Evolutionary conservation across 2,329 filamentous ascomycete genomes (phyloP).

Genomic region (Alternaria arborescens): DNA sequence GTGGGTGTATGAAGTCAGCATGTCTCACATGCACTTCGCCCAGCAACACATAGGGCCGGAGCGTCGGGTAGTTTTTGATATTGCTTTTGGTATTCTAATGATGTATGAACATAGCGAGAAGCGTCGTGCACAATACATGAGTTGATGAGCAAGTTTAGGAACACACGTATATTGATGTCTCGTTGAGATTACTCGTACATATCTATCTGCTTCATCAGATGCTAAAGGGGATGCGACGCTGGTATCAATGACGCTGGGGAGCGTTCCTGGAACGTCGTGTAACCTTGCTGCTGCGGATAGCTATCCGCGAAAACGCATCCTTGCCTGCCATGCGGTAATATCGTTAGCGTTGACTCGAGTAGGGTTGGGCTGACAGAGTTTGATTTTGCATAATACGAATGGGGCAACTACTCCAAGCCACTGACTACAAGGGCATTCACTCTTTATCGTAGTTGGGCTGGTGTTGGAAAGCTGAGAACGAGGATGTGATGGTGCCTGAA

Average conservation of each 20-base stretch:
- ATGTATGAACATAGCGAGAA: not conserved
- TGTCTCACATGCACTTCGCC: not conserved
- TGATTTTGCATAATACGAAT: not conserved
- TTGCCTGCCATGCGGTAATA: slow-evolving; percentile 2
- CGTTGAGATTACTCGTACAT: not conserved
- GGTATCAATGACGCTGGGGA: not conserved
- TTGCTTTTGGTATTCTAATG: slow-evolving; percentile 6
- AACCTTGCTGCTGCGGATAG: slow-evolving; percentile 11
- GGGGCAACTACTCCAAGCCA: not conserved
- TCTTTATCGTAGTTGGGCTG: not conserved
- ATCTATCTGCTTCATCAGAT: not conserved
- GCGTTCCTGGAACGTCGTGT: slow-evolving; percentile 5
- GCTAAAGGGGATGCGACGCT: not conserved
- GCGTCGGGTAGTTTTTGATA: slow-evolving; percentile 7
- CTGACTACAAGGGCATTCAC: not conserved
- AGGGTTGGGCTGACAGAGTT: slow-evolving; percentile 8
- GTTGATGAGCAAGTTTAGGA: not conserved
- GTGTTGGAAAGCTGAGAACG: slow-evolving; percentile 4
- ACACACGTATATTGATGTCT: not conserved
- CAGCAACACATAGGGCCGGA: not conserved
- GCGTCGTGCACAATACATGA: not conserved
- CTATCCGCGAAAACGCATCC: slow-evolving; percentile 5
- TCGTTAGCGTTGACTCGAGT: slow-evolving; percentile 9
- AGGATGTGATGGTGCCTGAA: slow-evolving; percentile 21
- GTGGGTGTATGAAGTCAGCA: not conserved